phyloP scores from a whole-genome alignment of 805 yeast species.

The Saccharomycopsis guyanensis region DNA sequence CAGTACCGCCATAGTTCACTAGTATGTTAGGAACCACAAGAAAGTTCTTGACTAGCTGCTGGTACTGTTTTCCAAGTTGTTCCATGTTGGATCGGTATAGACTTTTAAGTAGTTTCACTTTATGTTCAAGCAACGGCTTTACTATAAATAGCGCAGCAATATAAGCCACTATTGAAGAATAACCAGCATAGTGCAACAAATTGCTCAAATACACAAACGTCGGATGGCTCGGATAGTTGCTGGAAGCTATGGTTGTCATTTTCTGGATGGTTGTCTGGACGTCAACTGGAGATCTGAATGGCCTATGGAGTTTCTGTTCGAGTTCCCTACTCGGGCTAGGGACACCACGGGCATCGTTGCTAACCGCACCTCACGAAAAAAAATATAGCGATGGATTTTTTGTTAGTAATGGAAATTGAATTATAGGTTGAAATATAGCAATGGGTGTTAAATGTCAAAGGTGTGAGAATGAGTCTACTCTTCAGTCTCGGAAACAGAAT shows the following conservation, averaged over 20 bases:
- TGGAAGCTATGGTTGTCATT: neutral
- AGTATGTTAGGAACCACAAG: conserved; percentile 12
- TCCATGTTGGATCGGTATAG: conserved; percentile 9
- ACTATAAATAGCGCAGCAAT: conserved; percentile 13
- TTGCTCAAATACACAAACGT: conserved; percentile 17
- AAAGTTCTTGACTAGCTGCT: conserved; percentile 3
- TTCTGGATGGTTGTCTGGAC: neutral
- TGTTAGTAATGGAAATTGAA: no score
- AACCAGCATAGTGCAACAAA: conserved; percentile 17
- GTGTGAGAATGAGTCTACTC: conserved; percentile 29
- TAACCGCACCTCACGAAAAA: neutral
- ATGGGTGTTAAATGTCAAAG: conserved; percentile 25
- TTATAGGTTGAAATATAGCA: no score
- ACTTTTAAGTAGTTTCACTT: conserved; percentile 3
- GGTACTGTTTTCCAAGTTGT: conserved; percentile 5
- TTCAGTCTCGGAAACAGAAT: conserved; percentile 33
- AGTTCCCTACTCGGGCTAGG: neutral
- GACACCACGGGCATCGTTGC: neutral
- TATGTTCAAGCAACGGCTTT: conserved; percentile 18
- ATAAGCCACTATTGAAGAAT: conserved; percentile 12
- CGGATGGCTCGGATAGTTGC: conserved; percentile 9
- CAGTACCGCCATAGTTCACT: conserved; percentile 1
- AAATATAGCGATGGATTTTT: neutral
- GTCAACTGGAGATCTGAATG: no score
- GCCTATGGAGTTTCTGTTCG: neutral